Conservation (phyloP, 2,329 filamentous ascomycete genomes). For the Sarocladium kiliense region DNA sequence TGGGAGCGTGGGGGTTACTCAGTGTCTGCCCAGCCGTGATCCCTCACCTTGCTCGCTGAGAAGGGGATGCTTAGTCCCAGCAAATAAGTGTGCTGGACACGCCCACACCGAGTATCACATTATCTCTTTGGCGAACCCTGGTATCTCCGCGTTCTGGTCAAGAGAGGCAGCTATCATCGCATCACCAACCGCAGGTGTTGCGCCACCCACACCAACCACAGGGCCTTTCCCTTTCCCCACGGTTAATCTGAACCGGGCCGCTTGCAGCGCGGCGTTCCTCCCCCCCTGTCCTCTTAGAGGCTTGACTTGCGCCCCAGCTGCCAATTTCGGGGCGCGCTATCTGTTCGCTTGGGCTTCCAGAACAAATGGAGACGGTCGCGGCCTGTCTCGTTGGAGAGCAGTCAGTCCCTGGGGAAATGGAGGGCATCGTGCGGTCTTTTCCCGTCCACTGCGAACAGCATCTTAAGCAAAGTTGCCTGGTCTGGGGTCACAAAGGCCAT, state of each 20-base stretch:
- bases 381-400: neutral
- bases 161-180: neutral
- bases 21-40: neutral
- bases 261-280: constrained; percentile 1
- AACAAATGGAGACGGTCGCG: constrained; percentile 1
- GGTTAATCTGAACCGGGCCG: constrained; percentile 9
- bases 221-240: neutral
- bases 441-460: too few species aligned
- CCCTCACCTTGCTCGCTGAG: neutral
- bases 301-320: neutral
- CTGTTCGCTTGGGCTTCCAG: constrained; percentile 2
- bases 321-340: constrained; percentile 4
- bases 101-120: neutral
- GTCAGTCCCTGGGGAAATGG: neutral
- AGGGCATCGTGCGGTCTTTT: too few species aligned
- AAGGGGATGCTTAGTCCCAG: neutral
- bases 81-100: neutral
- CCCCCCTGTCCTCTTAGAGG: neutral
- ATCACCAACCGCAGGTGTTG: neutral
- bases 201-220: neutral
- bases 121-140: neutral
- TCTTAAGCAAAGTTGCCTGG: too few species aligned
- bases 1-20: constrained; percentile 4
- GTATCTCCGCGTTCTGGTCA: neutral
- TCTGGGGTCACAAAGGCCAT: too few species aligned